Percentiles rank a stretch among this genome's conserved stretches.
These are phyloP conservation scores for Ganoderma sinense DNA, from an alignment of 1,284 basidiomycete genomes.

Conservation along the genomic window DNA sequence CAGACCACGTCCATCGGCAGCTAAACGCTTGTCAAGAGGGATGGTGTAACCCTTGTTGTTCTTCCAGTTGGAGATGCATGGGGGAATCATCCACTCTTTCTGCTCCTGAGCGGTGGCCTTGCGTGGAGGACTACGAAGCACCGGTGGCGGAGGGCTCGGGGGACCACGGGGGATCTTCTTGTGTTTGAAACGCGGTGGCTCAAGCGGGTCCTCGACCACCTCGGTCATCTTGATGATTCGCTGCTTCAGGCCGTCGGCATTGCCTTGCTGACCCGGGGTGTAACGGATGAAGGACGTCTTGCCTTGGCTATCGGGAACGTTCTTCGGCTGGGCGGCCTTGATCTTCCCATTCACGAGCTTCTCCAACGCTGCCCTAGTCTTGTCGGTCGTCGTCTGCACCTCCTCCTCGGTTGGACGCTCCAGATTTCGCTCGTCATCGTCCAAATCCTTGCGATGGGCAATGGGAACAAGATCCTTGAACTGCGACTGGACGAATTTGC, in stretches of 20 bases:
- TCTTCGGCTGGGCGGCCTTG: conserved; percentile 95
- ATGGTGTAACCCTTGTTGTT: conserved; percentile 99
- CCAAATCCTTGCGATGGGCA: conserved; percentile 87
- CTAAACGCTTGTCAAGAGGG: conserved; percentile 96
- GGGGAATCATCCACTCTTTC: conserved; percentile 99
- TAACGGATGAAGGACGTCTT: conserved; percentile 93
- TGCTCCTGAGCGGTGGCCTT: conserved; percentile 97
- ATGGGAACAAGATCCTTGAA: conserved; percentile 98
- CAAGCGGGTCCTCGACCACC: conserved; percentile 95
- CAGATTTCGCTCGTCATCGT: conserved; percentile 78
- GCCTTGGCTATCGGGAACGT: conserved; percentile 80
- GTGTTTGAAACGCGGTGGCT: conserved; percentile 97
- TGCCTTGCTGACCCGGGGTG: conserved; percentile 89
- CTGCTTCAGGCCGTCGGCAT: conserved; percentile 80
- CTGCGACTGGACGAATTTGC: conserved; percentile 90
- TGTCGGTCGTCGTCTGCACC: conserved; percentile 88
- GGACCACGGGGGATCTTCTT: conserved; percentile 98
- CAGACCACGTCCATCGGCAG: conserved; percentile 95
- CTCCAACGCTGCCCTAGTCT: conserved; percentile 91
- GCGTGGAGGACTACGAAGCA: conserved; percentile 93
- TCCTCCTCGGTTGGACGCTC: conserved; percentile 94
- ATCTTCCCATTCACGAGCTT: conserved; percentile 95
- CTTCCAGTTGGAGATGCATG: conserved; percentile 99
- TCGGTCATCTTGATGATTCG: conserved; percentile 99
- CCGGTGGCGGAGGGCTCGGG: conserved; percentile 96